Base-by-base conservation (phyloP, 805 yeast genomes). In the Brettanomyces bruxellensis region DNA sequence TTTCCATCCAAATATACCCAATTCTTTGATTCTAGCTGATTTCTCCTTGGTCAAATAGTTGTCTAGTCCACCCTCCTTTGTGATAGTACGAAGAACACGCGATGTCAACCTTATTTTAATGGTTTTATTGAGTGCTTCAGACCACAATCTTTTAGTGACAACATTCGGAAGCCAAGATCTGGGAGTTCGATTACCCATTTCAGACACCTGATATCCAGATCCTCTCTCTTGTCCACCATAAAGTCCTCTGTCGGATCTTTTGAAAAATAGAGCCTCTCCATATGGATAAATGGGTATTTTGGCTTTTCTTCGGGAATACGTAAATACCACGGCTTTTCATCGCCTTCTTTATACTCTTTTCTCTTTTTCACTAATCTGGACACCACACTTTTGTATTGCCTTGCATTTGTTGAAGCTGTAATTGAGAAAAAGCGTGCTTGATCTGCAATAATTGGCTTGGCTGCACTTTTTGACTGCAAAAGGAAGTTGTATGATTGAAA, bases 21-120 rank as follows among this genome's bases (percentile, higher is more conserved):
- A 69, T 62, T 93, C 95, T 69, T 93, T 93, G 53, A 87, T 72
- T 68, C 99, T 76, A 3, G 95, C 95, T 5, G 95, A 72, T 54
- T 85, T 87, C 49, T 89, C 95, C 66, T 93, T 93, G 39, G 80
- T 74, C 50, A 93, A 65, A 61, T 93, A 93, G 52, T 81, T 81
- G 61, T 93, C 99, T 47, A 93, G 71, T 4, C 99, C 99, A 51
- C 99, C 99, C 64, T 91, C 98, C 56, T 81, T 86, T 48, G 86
- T 83, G 49, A 93, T 83, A 0, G 97, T 89, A 57, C 82, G 79
- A 59, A 93, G 72, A 5, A 89, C 97, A 49, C 82, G 77, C 4
- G 97, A 77, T 6, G 89, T 81, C 34, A 89, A 79, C 49, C 74
- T 79, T 46, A 87, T 64, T 43, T 70, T 69, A 40, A 89, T 63